A percentile compares a stretch with the other conserved stretches of the same genome.
Conservation (phyloP, 1,284 basidiomycete species). For the Hemileia vastatrix region DNA sequence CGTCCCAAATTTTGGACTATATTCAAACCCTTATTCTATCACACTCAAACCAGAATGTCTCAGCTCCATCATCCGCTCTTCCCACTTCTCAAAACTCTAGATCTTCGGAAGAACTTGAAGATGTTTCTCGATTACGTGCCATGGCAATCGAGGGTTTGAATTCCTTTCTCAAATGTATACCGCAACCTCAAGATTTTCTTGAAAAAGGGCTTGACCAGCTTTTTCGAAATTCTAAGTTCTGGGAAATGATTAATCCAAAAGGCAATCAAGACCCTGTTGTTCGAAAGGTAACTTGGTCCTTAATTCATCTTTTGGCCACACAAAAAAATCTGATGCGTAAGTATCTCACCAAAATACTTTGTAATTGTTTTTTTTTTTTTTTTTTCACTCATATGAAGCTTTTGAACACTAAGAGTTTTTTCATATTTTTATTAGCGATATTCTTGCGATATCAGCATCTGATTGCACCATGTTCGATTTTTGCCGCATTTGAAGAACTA, state of each 20-base stretch:
- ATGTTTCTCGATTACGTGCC: slow-evolving; percentile 12
- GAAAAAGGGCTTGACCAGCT: neutral
- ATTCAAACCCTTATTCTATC: slow-evolving; percentile 5
- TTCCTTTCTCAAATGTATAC: slow-evolving; percentile 8
- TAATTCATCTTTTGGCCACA: slow-evolving; percentile 12
- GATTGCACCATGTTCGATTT: too few species aligned
- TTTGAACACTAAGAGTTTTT: too few species aligned
- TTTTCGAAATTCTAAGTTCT: neutral
- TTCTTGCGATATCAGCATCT: too few species aligned
- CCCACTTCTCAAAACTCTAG: neutral
- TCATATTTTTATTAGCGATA: too few species aligned
- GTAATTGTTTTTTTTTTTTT: too few species aligned
- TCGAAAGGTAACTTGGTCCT: slow-evolving; percentile 16
- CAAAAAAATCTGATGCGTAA: slow-evolving; percentile 13
- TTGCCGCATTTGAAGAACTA: too few species aligned
- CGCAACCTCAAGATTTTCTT: slow-evolving; percentile 6
- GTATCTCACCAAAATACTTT: neutral
- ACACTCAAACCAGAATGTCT: too few species aligned
- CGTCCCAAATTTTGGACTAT: slow-evolving; percentile 16
- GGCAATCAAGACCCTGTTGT: slow-evolving; percentile 12
- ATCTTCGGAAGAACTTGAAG: slow-evolving; percentile 8
- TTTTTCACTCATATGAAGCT: too few species aligned
- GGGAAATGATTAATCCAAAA: slow-evolving; percentile 9
- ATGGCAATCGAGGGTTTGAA: slow-evolving; percentile 16
- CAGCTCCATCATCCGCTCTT: too few species aligned